Conservation (phyloP, 176 grass and related monocot genomes). For the Triticum dicoccoides region DNA sequence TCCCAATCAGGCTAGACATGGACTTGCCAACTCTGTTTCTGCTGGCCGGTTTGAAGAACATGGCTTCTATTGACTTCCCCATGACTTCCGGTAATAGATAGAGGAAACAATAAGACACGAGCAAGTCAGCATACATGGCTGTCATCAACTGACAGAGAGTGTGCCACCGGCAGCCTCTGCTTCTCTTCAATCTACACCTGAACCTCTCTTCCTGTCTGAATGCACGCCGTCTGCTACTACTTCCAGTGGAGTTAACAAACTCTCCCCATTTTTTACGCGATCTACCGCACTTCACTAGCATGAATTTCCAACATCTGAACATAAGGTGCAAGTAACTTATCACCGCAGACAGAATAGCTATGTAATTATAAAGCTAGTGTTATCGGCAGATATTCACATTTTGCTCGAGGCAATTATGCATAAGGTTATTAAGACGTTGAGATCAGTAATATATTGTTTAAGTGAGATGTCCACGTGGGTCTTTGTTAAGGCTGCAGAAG, state of each 20-base stretch:
- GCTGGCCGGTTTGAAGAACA: neutral
- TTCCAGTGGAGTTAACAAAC: neutral
- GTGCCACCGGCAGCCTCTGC: neutral
- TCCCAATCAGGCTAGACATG: too few relatives aligned
- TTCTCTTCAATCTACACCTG: neutral
- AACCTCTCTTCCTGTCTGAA: neutral
- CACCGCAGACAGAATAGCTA: neutral
- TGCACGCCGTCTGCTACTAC: neutral
- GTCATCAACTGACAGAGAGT: constrained; percentile 17
- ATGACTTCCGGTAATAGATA: neutral
- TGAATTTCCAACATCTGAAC: neutral
- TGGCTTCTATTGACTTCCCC: neutral
- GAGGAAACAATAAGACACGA: neutral
- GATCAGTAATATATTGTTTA: neutral
- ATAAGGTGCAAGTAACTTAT: neutral
- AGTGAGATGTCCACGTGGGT: constrained; percentile 5
- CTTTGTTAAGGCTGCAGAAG: neutral
- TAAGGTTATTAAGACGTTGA: neutral
- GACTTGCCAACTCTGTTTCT: neutral
- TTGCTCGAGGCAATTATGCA: neutral
- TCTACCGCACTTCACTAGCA: neutral
- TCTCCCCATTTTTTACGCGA: neutral
- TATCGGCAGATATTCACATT: neutral
- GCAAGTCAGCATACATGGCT: constrained; percentile 17
- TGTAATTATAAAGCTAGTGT: neutral